Evolutionary conservation across 192 early-diverging fungal genomes (phyloP), one percentile per base, ranked within the genome.

Genomic region (Pilobolus umbonatus): DNA sequence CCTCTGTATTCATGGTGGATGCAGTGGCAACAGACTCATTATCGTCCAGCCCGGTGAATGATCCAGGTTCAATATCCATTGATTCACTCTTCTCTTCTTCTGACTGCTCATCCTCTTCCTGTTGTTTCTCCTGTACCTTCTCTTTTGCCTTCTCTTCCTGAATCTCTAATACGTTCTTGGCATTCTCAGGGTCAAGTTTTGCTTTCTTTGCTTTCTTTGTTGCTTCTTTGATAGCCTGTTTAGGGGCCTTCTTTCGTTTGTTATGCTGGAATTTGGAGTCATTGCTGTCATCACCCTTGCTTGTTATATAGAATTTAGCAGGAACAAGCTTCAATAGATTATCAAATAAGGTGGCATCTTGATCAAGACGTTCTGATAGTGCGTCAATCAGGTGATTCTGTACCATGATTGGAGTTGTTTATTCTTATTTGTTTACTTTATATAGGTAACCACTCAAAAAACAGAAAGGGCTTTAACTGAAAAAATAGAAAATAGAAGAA

Each of bases 111-210:
- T 72, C 64, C 29, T 46, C 61, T 32, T 59, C 65, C 25, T 65
- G 25, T 14, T 40, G 15, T 21, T 70, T 28, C 6, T 61, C 43
- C 38, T 63, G 48, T 58, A 75, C 69, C 43, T 69, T 61, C 42
- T 62, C 55, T 31, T 74, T 60, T 34, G 76, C 69, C 54, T 78
- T 78, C 44, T 82, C 81, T 31, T 68, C 62, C 43, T 89, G 88
- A 35, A 92, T 72, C 34, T 88, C 86, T 39, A 71, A 71, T 11
- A 89, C 79, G 5, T 84, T 81, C 68, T 85, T 89, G 63, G 69
- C 64, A 74, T 87, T 89, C 48, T 87, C 84, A 14, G 92, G 92
- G 70, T 94, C 90, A 51, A 92, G 76, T 82, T 95, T 93, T 62
- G 78, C 77, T 69, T 85, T 87, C 56, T 92, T 92, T n/a, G 87